A percentile compares a stretch with the other conserved stretches of the same genome.
Conservation (phyloP, 2,329 filamentous ascomycete species). For the Ceratocystis papillata region DNA sequence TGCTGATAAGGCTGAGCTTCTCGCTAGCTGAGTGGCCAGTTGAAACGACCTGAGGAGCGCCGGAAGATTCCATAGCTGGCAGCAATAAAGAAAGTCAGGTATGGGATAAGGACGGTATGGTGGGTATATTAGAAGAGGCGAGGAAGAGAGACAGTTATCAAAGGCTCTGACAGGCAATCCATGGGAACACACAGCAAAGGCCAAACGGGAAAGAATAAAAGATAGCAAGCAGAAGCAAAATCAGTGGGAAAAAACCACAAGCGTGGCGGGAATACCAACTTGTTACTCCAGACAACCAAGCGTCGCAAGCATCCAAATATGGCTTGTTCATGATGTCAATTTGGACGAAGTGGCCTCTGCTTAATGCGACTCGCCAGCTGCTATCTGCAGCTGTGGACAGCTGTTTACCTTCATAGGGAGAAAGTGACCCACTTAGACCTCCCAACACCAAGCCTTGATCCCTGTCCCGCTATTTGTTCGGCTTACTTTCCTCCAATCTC, state of each 20-base stretch:
- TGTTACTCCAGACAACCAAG: slow-evolving; percentile 5
- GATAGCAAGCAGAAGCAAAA: neutral
- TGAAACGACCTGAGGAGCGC: slow-evolving; percentile 25
- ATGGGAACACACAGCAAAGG: neutral
- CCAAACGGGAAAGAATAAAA: neutral
- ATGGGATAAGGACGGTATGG: neutral
- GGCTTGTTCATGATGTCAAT: neutral
- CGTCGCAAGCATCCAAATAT: neutral
- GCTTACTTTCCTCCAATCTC: neutral
- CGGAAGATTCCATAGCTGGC: neutral
- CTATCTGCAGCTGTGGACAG: neutral
- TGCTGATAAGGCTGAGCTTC: slow-evolving; percentile 45
- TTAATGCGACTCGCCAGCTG: neutral
- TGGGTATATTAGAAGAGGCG: neutral
- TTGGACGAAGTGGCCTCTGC: slow-evolving; percentile 10
- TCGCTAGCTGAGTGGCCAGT: slow-evolving; percentile 42
- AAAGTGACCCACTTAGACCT: neutral
- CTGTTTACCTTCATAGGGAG: neutral
- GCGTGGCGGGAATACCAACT: neutral
- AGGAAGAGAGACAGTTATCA: neutral
- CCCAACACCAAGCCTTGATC: neutral
- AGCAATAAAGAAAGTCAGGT: neutral
- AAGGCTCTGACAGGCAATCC: neutral
- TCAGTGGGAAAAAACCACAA: neutral
- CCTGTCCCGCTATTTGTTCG: neutral